phyloP scores from a whole-genome alignment of 1,139 yeast genomes.

The Suhomyces bokatorum region DNA sequence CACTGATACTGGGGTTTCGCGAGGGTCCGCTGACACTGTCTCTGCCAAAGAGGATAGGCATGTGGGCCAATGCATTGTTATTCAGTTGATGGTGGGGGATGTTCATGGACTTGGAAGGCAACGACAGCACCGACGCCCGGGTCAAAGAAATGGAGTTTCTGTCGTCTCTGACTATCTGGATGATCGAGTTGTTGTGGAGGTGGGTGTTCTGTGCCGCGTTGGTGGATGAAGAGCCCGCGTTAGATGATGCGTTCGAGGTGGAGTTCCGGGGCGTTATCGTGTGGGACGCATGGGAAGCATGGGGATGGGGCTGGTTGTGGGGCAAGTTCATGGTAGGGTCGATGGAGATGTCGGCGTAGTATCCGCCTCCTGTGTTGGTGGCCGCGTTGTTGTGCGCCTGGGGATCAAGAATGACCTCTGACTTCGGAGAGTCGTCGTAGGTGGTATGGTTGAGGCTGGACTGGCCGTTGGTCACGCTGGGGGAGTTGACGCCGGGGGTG shows the following conservation, averaged over 20 bases:
- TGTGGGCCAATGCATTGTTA: slow-evolving; percentile 42
- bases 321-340: slow-evolving; percentile 53
- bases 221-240: slow-evolving; percentile 8
- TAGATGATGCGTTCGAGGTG: slow-evolving; percentile 20
- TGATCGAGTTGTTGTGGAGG: slow-evolving; percentile 43
- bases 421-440: slow-evolving; percentile 34
- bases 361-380: slow-evolving; percentile 43
- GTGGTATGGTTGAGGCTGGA: slow-evolving; percentile 21
- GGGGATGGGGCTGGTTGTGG: slow-evolving; percentile 45
- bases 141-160: slow-evolving; percentile 38
- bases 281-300: slow-evolving; percentile 25
- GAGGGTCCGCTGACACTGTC: slow-evolving; percentile 46
- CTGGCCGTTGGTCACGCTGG: slow-evolving; percentile 13
- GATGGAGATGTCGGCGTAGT: slow-evolving; percentile 47
- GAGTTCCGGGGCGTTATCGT: slow-evolving; percentile 43
- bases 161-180: slow-evolving; percentile 45
- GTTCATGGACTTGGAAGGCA: slow-evolving; percentile 51
- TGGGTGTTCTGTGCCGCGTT: slow-evolving; percentile 4
- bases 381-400: slow-evolving; percentile 33
- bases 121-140: slow-evolving; percentile 45
- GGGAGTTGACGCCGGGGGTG: slow-evolving; percentile 23
- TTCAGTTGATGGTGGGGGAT: slow-evolving; percentile 51
- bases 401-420: slow-evolving; percentile 38
- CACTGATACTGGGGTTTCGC: slow-evolving; percentile 43
- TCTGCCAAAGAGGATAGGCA: slow-evolving; percentile 47